Percentiles rank a stretch among this genome's conserved stretches.
Conservation (phyloP, 768 basidiomycete genomes). For the Ramaria sp. region DNA sequence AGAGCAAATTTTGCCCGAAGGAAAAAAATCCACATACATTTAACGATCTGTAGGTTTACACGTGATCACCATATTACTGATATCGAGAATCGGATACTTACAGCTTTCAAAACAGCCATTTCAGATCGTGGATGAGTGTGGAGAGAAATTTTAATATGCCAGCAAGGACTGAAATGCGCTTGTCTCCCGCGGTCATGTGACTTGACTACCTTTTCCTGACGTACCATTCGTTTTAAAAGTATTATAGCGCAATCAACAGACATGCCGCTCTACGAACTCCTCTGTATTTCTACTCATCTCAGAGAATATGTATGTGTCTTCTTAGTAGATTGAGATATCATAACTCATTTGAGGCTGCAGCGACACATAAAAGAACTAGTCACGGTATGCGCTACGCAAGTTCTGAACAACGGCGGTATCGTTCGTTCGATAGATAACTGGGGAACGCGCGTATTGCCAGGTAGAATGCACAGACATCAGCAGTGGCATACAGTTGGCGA, state of each 20-base stretch:
- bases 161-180: background rate
- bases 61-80: background rate
- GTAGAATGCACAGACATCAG: slow-evolving; percentile 58
- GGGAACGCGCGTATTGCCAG: slow-evolving; percentile 66
- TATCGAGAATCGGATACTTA: slow-evolving; percentile 50
- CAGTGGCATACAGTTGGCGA: slow-evolving; percentile 54
- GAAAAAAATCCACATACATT: slow-evolving; percentile 20
- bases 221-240: background rate
- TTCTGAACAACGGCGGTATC: slow-evolving; percentile 68
- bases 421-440: slow-evolving; percentile 69
- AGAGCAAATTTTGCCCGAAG: slow-evolving; percentile 5
- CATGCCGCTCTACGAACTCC: slow-evolving; percentile 85
- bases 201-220: background rate
- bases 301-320: slow-evolving; percentile 51
- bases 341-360: slow-evolving; percentile 26
- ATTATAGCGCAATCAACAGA: background rate
- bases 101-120: slow-evolving; percentile 50
- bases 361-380: slow-evolving; percentile 67
- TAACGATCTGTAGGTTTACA: slow-evolving; percentile 20
- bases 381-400: slow-evolving; percentile 53
- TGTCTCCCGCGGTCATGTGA: slow-evolving; percentile 2
- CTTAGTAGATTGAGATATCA: background rate
- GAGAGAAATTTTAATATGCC: slow-evolving; percentile 5
- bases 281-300: slow-evolving; percentile 74
- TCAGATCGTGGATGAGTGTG: background rate